These are phyloP conservation scores for Microdochium bolleyi DNA, from an alignment of 2,329 filamentous ascomycete species.

Conservation along the genomic window DNA sequence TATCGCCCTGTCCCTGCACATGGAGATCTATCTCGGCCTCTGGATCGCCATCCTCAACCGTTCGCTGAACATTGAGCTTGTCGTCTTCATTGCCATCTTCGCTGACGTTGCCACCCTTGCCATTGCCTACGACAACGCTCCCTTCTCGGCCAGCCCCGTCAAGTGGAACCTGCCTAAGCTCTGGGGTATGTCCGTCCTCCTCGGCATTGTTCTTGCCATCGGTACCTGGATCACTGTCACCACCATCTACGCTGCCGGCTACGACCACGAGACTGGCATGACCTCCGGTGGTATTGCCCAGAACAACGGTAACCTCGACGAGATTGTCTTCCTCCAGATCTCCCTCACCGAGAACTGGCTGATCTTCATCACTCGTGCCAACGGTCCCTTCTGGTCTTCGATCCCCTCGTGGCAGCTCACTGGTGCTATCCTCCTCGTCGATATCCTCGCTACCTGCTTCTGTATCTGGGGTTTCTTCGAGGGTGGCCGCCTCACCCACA, in stretches of 20 bases:
- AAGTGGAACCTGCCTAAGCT: slow-evolving; percentile 95
- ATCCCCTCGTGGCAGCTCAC: slow-evolving; percentile 79
- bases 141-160: slow-evolving; percentile 76
- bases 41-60: slow-evolving; percentile 87
- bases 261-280: slow-evolving; percentile 27
- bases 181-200: slow-evolving; percentile 84
- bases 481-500: slow-evolving; percentile 55
- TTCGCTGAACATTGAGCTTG: slow-evolving; percentile 75
- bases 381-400: slow-evolving; percentile 86
- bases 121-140: slow-evolving; percentile 89
- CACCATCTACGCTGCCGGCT: slow-evolving; percentile 60
- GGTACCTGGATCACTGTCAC: slow-evolving; percentile 87
- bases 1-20: slow-evolving; percentile 84
- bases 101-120: slow-evolving; percentile 87
- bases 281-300: slow-evolving; percentile 78
- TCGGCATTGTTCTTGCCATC: slow-evolving; percentile 71
- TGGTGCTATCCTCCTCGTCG: slow-evolving; percentile 72
- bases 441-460: slow-evolving; percentile 80
- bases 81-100: slow-evolving; percentile 93
- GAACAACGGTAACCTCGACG: slow-evolving; percentile 76
- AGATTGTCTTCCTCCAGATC: slow-evolving; percentile 82
- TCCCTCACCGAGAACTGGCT: slow-evolving; percentile 92
- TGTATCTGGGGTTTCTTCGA: slow-evolving; percentile 80
- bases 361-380: slow-evolving; percentile 92
- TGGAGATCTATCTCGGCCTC: slow-evolving; percentile 85